Conservation (phyloP, 2,329 filamentous ascomycete genomes). For the Didymella pinodella region DNA sequence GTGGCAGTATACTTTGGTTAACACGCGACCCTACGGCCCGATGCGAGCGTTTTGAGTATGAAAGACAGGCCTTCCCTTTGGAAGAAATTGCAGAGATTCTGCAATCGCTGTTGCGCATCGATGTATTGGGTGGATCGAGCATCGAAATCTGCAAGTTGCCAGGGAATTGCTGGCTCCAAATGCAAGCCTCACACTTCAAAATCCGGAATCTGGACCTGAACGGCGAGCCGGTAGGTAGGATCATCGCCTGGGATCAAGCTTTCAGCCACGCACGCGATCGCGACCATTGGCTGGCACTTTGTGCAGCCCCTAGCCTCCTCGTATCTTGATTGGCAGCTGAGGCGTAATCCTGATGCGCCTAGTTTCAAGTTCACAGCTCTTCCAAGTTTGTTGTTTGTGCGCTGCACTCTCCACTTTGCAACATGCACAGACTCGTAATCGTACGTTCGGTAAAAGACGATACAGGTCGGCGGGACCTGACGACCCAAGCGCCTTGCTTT, state of each 20-base stretch:
- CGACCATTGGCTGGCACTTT: constrained; percentile 34
- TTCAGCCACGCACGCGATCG: constrained; percentile 32
- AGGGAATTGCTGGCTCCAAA: constrained; percentile 20
- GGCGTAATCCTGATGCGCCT: constrained; percentile 31
- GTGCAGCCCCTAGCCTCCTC: constrained; percentile 18
- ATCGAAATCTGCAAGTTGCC: constrained; percentile 18
- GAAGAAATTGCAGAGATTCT: constrained; percentile 22
- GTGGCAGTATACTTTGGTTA: constrained; percentile 10
- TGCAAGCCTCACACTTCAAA: constrained; percentile 20
- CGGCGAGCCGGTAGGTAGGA: constrained; percentile 41
- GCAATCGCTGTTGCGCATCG: constrained; percentile 16
- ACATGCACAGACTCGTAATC: constrained; percentile 34
- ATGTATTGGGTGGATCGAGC: constrained; percentile 16
- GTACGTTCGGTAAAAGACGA: constrained; percentile 25
- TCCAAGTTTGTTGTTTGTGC: constrained; percentile 50
- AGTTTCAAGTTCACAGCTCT: constrained; percentile 45
- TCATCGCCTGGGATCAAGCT: constrained; percentile 37
- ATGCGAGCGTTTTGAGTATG: constrained; percentile 12
- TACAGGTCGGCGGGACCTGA: constrained; percentile 23
- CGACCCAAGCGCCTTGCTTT: constrained; percentile 25
- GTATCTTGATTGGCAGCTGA: constrained; percentile 39
- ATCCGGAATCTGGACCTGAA: constrained; percentile 24
- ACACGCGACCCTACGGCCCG: constrained; percentile 14
- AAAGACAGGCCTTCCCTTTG: constrained; percentile 11
- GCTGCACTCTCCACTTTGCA: constrained; percentile 30